Base-by-base conservation (phyloP, 345 rosid genomes). In the Combretum micranthum region DNA sequence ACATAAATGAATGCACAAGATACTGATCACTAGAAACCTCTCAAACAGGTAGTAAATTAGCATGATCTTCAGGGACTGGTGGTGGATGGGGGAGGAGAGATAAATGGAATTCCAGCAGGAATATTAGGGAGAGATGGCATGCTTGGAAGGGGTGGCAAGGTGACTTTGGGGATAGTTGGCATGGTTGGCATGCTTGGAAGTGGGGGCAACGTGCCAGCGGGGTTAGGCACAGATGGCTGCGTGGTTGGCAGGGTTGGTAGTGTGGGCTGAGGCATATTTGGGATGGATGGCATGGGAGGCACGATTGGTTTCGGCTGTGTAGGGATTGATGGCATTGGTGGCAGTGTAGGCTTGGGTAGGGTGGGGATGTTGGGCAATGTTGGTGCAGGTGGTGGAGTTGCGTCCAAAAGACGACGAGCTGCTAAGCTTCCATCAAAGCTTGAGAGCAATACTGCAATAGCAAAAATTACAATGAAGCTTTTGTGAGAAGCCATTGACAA, bases 341-440 rank as follows among this genome's bases (percentile, higher is more conserved):
- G 64, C 32, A 69, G 44, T 5, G 67, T 56, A 13, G 67, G 55
- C 16, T 60, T 50, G 0, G 74, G 70, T 50, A 64, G 49, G 46
- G 32, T 57, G 45, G 64, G 72, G 4, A 59, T 55, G 20, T 64
- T 18, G 2, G 77, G 67, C 43, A 62, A 17, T 19, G 57, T 53
- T 12, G 65, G 47, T n/a, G n/a, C 26, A 11, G 25, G 13, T 2
- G 71, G 75, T 51, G 58, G 20, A 47, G 63, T 37, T 0, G 57
- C 59, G 12, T 71, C 73, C 47, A 71, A 44, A 12, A 71, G 73
- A 47, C 56, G 54, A 15, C 77, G 72, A 53, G 75, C 71, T 11
- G 74, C 77, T 44, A 15, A 2, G 42, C 63, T 53, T 11, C 39
- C 43, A 1, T 67, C 19, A 8, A 64, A 45, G 64, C 68, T 50